Conservation (phyloP, 2,329 filamentous ascomycete genomes). For the Achaetomium macrosporum region DNA sequence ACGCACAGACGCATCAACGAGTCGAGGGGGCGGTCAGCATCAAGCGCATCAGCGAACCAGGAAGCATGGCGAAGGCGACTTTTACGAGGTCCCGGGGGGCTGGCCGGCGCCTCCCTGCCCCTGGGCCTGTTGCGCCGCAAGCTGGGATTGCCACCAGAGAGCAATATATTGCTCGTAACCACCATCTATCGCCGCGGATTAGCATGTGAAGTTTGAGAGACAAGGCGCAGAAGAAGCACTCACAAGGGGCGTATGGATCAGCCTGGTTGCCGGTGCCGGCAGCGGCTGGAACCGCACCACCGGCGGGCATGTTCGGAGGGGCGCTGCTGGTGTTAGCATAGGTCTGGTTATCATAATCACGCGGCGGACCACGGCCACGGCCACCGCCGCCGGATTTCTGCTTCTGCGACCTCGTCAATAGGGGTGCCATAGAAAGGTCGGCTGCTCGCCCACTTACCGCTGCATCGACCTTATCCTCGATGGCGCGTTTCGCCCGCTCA, state of each 20-base stretch:
- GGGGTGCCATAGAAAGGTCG: not conserved
- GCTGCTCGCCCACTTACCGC: conserved; percentile 54
- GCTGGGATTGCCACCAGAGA: conserved; percentile 68
- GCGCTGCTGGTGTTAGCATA: conserved; percentile 44
- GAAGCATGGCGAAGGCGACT: conserved; percentile 18
- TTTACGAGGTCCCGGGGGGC: conserved; percentile 25
- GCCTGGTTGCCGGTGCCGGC: conserved; percentile 37
- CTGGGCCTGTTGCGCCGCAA: conserved; percentile 32
- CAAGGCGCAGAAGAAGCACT: conserved; percentile 29
- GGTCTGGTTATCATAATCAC: conserved; percentile 50
- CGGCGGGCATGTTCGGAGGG: conserved; percentile 36
- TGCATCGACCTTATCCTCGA: conserved; percentile 87
- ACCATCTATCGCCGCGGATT: conserved; percentile 52
- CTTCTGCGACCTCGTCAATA: conserved; percentile 32
- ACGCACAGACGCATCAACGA: conserved; percentile 23
- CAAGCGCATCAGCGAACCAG: conserved; percentile 22
- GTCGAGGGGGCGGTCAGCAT: conserved; percentile 22
- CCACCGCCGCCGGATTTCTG: conserved; percentile 47
- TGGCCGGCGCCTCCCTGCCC: conserved; percentile 20
- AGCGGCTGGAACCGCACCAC: conserved; percentile 33
- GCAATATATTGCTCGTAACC: conserved; percentile 76
- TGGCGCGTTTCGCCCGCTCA: conserved; percentile 72
- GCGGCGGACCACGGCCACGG: conserved; percentile 40
- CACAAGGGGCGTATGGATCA: conserved; percentile 72
- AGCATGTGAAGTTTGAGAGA: conserved; percentile 2